These are phyloP conservation scores for Borealophlyctis nickersoniae DNA, from an alignment of 192 early-diverging fungal species.

Conservation along the genomic window DNA sequence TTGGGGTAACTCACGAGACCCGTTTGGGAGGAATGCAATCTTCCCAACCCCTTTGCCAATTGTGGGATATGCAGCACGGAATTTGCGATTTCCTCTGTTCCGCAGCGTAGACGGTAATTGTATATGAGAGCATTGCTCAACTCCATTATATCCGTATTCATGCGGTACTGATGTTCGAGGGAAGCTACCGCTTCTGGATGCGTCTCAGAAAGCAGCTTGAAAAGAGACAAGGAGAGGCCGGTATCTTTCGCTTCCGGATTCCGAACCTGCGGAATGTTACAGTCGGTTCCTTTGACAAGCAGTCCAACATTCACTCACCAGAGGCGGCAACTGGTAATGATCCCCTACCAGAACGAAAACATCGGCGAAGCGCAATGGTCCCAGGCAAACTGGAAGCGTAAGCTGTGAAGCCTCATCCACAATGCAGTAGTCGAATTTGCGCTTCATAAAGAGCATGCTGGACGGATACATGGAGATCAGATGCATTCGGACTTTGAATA, in stretches of 20 bases:
- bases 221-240: conserved; percentile 68
- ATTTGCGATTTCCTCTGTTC: conserved; percentile 61
- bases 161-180: conserved; percentile 85
- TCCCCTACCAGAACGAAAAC: conserved; percentile 92
- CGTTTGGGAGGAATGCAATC: conserved; percentile 1
- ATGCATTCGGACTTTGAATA: conserved; percentile 4
- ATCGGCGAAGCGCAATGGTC: conserved; percentile 77
- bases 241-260: conserved; percentile 51
- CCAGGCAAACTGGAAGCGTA: conserved; percentile 84
- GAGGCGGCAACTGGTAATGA: conserved; percentile 89
- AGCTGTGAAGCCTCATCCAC: conserved; percentile 96
- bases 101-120: conserved; percentile 72
- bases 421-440: conserved; percentile 92
- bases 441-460: conserved; percentile 68
- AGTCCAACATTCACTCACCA: conserved; percentile 50
- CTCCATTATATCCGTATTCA: conserved; percentile 87
- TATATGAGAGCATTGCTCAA: conserved; percentile 84
- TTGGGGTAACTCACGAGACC: too few relatives aligned
- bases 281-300: neutral
- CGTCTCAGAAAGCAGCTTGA: conserved; percentile 73
- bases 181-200: conserved; percentile 74
- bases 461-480: neutral
- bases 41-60: conserved; percentile 5
- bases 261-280: conserved; percentile 43
- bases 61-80: conserved; percentile 43